A percentile compares a stretch with the other conserved stretches of the same genome.
phyloP scores from a whole-genome alignment of 2,329 filamentous ascomycete genomes.

The Elsinoe fawcettii region DNA sequence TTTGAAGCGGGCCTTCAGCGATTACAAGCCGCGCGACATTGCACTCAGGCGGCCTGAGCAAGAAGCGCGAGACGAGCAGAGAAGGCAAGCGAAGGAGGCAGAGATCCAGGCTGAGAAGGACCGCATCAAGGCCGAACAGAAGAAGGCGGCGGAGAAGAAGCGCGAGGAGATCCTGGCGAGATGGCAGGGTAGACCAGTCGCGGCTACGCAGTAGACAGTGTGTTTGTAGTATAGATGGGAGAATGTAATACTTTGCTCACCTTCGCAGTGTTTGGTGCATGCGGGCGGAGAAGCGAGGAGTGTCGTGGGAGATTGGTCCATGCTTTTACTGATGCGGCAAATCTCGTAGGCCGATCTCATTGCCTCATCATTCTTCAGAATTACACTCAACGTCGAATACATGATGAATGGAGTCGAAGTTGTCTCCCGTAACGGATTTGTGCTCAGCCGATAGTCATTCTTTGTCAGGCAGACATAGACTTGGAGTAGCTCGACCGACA shows the following conservation, averaged over 20 bases:
- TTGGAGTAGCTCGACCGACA: no score
- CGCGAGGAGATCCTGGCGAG: constrained; percentile 1
- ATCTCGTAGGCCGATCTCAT: no score
- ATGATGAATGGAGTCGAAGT: no score
- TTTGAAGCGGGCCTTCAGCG: constrained; percentile 78
- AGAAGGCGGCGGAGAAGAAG: constrained; percentile 8
- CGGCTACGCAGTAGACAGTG: not conserved
- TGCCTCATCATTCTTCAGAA: no score
- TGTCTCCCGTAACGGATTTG: no score
- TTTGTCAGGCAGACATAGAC: no score
- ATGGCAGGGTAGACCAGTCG: not conserved
- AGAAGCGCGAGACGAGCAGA: constrained; percentile 62
- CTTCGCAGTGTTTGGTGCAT: no score
- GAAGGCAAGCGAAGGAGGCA: constrained; percentile 46
- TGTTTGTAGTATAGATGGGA: not conserved
- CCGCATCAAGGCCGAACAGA: constrained; percentile 12
- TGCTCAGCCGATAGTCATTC: no score
- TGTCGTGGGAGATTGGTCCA: no score
- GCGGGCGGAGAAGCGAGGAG: no score
- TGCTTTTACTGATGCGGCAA: no score
- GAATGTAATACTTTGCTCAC: not conserved
- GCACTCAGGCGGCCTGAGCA: constrained; percentile 81
- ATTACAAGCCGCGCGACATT: constrained; percentile 90
- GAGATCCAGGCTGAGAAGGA: constrained; percentile 27
- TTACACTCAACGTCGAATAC: no score